Evolutionary conservation across 768 basidiomycete genomes (phyloP).

Genomic region (Candolleomyces aberdarensis): DNA sequence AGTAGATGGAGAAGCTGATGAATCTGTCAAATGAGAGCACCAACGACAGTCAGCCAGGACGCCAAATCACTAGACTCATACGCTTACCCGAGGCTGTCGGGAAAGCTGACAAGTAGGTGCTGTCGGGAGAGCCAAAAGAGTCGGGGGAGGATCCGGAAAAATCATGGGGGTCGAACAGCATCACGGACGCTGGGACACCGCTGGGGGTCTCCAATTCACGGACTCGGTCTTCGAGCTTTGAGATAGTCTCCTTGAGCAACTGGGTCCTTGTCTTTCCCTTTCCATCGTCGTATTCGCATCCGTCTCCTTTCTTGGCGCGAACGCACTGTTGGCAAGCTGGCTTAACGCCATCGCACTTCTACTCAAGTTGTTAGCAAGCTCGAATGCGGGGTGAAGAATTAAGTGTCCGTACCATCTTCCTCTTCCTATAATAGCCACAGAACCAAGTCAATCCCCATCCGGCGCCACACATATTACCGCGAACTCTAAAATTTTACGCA

Average conservation of each 20-base stretch:
- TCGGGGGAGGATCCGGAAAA: conserved; percentile 56
- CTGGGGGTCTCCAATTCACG: conserved; percentile 69
- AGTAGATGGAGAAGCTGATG: conserved; percentile 47
- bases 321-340: conserved; percentile 78
- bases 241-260: conserved; percentile 73
- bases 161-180: conserved; percentile 64
- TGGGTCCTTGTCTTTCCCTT: conserved; percentile 83
- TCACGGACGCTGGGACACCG: conserved; percentile 63
- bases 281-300: conserved; percentile 81
- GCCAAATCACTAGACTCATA: too few species aligned
- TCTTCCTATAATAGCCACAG: conserved; percentile 43
- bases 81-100: conserved; percentile 41
- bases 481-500: conserved; percentile 22
- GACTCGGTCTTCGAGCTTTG: conserved; percentile 66
- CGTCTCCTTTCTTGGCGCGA: conserved; percentile 72
- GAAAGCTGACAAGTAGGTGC: conserved; percentile 47
- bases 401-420: conserved; percentile 55
- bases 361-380: conserved; percentile 14
- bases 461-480: conserved; percentile 5
- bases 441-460: conserved; percentile 10
- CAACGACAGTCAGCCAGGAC: too few species aligned
- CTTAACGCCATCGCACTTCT: conserved; percentile 78
- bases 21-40: conserved; percentile 26
- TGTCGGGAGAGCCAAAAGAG: conserved; percentile 51
- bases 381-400: not conserved